phyloP scores from a whole-genome alignment of 208 protist species.

The Acanthamoeba sp. region DNA sequence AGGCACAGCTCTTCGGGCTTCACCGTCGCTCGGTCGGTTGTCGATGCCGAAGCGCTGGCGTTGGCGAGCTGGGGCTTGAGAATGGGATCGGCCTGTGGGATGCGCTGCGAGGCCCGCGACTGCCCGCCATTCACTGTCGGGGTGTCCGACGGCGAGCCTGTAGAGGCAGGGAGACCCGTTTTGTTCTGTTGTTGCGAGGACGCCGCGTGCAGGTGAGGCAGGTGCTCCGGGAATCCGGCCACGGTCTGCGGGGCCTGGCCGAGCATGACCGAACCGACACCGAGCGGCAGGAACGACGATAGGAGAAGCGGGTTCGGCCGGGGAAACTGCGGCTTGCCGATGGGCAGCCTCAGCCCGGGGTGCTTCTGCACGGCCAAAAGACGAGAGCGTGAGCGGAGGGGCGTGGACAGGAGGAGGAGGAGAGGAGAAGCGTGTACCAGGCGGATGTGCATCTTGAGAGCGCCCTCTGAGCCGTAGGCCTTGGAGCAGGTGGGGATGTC shows the following conservation, averaged over 20 bases:
- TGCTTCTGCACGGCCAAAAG: background rate
- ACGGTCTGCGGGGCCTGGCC: background rate
- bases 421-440: constrained; percentile 72
- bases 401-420: background rate
- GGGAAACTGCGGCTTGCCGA: background rate
- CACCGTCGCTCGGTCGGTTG: background rate
- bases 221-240: background rate
- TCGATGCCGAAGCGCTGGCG: background rate
- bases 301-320: constrained; percentile 32
- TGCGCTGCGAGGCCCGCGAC: no score
- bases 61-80: background rate
- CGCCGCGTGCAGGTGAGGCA: no score
- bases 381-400: background rate
- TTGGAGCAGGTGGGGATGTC: constrained; percentile 73
- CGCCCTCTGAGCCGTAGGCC: constrained; percentile 83
- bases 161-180: no score
- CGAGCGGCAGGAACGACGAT: background rate
- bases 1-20: background rate
- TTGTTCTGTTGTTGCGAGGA: no score
- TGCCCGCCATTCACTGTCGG: no score
- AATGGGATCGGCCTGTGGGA: background rate
- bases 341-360: background rate
- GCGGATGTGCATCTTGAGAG: constrained; percentile 83
- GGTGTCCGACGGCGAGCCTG: no score
- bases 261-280: background rate